Evolutionary conservation across 2,329 filamentous ascomycete species (phyloP).

Genomic region (Tricladium varicosporioides): DNA sequence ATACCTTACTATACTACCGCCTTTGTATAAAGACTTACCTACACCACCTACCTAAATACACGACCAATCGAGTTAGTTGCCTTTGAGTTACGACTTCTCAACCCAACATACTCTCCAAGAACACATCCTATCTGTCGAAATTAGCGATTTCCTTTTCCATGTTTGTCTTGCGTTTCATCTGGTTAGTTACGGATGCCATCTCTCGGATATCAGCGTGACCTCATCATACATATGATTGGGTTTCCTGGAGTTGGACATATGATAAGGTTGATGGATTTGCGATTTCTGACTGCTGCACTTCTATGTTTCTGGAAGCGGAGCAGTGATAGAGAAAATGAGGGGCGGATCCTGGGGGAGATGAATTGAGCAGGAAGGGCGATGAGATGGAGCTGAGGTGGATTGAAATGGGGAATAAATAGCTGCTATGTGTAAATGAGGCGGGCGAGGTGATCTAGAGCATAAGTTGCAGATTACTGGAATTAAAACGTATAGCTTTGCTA

Average conservation of each 20-base stretch:
- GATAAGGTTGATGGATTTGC: no score
- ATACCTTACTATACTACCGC: neutral
- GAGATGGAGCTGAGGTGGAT: neutral
- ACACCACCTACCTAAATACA: neutral
- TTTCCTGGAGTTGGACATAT: no score
- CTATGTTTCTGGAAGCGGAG: neutral
- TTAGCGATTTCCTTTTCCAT: conserved; percentile 23
- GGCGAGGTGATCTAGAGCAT: neutral
- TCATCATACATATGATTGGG: no score
- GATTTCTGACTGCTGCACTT: neutral
- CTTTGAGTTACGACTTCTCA: conserved; percentile 6
- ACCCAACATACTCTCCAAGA: neutral
- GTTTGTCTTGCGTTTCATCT: conserved; percentile 6
- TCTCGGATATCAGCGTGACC: neutral
- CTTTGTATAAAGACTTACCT: conserved; percentile 1
- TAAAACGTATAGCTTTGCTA: neutral
- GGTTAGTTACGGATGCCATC: neutral
- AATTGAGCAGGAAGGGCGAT: neutral
- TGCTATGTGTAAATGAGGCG: neutral
- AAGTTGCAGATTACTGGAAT: neutral
- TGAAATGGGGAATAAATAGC: neutral
- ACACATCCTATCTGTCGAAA: conserved; percentile 13
- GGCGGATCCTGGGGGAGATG: neutral
- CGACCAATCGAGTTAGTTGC: neutral
- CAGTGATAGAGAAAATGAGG: neutral